Percentiles rank a stretch among this genome's conserved stretches.
Conservation (phyloP, 495 filamentous ascomycete genomes). For the Penicillium flavigenum region DNA sequence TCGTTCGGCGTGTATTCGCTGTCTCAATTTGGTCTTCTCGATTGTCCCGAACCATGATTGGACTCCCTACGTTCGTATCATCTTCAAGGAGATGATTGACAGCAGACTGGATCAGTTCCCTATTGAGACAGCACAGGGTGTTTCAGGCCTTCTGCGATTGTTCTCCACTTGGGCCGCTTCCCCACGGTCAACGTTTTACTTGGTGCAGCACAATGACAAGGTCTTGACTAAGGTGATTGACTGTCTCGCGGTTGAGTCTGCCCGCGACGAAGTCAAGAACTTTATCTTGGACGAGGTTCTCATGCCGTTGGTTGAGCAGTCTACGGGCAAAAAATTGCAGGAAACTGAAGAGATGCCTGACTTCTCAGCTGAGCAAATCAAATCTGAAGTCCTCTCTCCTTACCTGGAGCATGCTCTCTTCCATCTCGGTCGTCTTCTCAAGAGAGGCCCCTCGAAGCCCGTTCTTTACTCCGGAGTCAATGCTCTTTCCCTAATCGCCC, state of each 20-base stretch:
- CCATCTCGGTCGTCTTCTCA: constrained; percentile 65
- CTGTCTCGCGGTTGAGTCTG: constrained; percentile 67
- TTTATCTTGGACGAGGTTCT: constrained; percentile 76
- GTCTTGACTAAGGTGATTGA: constrained; percentile 69
- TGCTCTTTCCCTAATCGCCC: constrained; percentile 69
- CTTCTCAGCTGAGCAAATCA: constrained; percentile 49
- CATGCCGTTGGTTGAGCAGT: constrained; percentile 55
- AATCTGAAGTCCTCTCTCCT: constrained; percentile 60
- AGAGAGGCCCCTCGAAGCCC: constrained; percentile 67
- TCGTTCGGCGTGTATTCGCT: constrained; percentile 73
- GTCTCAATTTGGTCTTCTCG: constrained; percentile 71
- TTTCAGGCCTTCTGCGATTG: constrained; percentile 78
- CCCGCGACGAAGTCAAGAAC: constrained; percentile 84
- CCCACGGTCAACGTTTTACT: constrained; percentile 62
- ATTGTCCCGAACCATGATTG: constrained; percentile 66
- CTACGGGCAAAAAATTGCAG: constrained; percentile 45
- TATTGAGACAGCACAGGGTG: constrained; percentile 80
- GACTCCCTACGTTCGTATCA: constrained; percentile 63
- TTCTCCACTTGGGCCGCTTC: constrained; percentile 77
- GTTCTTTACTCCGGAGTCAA: constrained; percentile 77
- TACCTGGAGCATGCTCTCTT: constrained; percentile 68
- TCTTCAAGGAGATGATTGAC: constrained; percentile 72
- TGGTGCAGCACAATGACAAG: constrained; percentile 60
- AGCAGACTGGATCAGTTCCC: constrained; percentile 78
- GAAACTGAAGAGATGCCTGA: constrained; percentile 55